These are phyloP conservation scores for Lophiostoma macrostomum DNA, from an alignment of 495 filamentous ascomycete genomes.

Conservation along the genomic window DNA sequence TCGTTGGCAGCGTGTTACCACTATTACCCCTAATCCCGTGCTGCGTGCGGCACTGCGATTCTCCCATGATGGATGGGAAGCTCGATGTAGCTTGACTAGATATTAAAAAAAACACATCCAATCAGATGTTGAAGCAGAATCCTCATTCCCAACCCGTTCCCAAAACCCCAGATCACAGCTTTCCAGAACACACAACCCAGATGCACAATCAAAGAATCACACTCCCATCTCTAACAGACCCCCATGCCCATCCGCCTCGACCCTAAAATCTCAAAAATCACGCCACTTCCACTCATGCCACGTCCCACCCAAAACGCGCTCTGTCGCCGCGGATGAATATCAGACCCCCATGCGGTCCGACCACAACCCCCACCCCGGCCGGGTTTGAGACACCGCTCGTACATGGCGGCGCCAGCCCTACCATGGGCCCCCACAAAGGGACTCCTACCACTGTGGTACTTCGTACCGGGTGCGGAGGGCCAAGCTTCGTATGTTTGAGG, in stretches of 20 bases:
- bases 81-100: not conserved
- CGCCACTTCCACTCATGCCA: conserved; percentile 14
- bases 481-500: conserved; percentile 26
- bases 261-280: not conserved
- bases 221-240: not conserved
- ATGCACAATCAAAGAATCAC: too few relatives aligned
- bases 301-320: conserved; percentile 2
- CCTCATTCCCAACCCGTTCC: not conserved
- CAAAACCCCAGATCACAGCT: too few relatives aligned
- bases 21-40: conserved; percentile 3
- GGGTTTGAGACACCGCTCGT: not conserved
- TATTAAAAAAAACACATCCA: not conserved
- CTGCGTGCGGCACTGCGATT: conserved; percentile 7
- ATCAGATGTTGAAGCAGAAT: not conserved
- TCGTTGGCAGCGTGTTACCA: conserved; percentile 1
- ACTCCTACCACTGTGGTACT: not conserved
- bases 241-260: not conserved
- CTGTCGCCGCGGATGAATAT: conserved; percentile 2
- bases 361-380: too few relatives aligned
- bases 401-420: too few relatives aligned
- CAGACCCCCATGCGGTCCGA: too few relatives aligned
- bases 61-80: not conserved
- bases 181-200: too few relatives aligned
- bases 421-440: not conserved
- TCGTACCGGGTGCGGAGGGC: not conserved